These are phyloP conservation scores for Penicillium odoratum DNA, from an alignment of 495 filamentous ascomycete species.

Conservation along the genomic window DNA sequence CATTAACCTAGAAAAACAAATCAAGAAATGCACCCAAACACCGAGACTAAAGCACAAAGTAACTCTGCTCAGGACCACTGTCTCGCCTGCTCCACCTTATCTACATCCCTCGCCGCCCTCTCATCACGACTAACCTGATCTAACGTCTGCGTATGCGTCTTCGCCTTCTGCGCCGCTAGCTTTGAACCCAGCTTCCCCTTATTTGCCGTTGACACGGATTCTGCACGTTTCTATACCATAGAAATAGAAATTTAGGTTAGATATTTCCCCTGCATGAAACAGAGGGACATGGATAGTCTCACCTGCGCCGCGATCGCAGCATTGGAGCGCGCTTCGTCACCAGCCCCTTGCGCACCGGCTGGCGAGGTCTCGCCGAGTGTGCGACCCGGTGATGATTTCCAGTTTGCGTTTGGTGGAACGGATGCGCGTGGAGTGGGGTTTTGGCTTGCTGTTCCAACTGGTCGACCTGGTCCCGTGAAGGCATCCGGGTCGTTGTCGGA, in stretches of 20 bases:
- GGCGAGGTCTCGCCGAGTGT: constrained; percentile 48
- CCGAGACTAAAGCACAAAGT: neutral
- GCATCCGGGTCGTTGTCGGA: constrained; percentile 47
- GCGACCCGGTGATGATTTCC: constrained; percentile 52
- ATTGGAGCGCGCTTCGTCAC: constrained; percentile 52
- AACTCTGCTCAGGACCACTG: constrained; percentile 47
- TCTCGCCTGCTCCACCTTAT: constrained; percentile 49
- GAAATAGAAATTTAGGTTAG: neutral
- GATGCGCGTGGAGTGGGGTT: constrained; percentile 34
- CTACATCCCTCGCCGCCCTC: constrained; percentile 56
- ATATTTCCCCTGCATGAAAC: neutral
- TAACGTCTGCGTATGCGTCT: constrained; percentile 61
- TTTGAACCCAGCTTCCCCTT: constrained; percentile 61
- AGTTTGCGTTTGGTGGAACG: constrained; percentile 42
- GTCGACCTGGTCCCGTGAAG: constrained; percentile 65
- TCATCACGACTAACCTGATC: constrained; percentile 56
- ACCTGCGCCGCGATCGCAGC: constrained; percentile 73
- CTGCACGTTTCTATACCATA: constrained; percentile 40
- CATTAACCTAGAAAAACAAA: neutral
- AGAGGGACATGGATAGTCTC: neutral
- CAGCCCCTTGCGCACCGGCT: constrained; percentile 25
- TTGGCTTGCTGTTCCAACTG: constrained; percentile 39
- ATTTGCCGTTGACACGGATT: constrained; percentile 22
- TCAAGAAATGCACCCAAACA: neutral
- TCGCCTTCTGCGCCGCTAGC: constrained; percentile 64